Conservation (phyloP, 2,329 filamentous ascomycete genomes). For the Fusarium brevicatenulatum region DNA sequence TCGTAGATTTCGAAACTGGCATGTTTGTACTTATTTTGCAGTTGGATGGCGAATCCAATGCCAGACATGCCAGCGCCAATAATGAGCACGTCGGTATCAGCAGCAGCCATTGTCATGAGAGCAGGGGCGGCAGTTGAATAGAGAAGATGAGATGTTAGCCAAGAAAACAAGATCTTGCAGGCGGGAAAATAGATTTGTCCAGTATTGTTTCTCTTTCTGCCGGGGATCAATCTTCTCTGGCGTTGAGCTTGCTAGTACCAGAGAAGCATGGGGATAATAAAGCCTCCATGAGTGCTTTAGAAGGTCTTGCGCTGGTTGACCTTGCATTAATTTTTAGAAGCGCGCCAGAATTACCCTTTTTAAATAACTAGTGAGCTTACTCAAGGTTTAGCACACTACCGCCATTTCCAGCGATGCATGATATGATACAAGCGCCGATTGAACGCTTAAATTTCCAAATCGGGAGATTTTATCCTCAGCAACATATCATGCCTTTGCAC, state of each 20-base stretch:
- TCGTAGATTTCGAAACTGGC: background rate
- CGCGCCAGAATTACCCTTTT: background rate
- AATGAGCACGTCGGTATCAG: background rate
- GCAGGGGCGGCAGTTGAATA: background rate
- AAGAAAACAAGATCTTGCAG: background rate
- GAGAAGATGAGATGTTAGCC: background rate
- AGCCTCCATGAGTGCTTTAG: background rate
- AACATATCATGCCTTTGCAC: background rate
- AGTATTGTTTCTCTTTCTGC: background rate
- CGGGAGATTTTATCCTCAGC: background rate
- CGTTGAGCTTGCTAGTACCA: background rate
- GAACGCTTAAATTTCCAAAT: background rate
- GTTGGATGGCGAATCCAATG: background rate
- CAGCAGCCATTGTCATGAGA: background rate
- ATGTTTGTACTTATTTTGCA: background rate
- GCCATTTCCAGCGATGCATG: background rate
- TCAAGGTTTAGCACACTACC: background rate
- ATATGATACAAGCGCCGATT: background rate
- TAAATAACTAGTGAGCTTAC: background rate
- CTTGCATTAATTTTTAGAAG: background rate
- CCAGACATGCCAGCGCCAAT: background rate
- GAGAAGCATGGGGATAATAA: background rate
- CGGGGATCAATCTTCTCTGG: accelerated
- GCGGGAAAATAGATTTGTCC: background rate
- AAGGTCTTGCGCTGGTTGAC: background rate